Conservation (phyloP, 75 land plant genomes). For the Picea glauca region DNA sequence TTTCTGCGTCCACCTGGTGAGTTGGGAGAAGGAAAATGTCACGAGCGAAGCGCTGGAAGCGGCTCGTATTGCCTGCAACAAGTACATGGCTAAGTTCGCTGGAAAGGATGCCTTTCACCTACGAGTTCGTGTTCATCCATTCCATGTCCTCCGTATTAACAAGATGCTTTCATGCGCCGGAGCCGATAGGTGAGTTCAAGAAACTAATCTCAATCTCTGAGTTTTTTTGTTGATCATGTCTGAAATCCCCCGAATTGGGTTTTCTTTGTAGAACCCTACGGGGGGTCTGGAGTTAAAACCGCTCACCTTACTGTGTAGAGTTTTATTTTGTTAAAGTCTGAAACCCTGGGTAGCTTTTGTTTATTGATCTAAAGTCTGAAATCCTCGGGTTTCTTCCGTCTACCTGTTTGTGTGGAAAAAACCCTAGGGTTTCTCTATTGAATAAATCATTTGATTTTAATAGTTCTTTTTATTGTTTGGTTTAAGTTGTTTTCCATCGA, state of each 20-base stretch:
- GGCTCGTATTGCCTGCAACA: slow-evolving; percentile 74
- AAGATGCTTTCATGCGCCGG: slow-evolving; percentile 83
- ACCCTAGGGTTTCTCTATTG: no score
- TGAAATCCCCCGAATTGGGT: not conserved
- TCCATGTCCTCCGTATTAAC: slow-evolving; percentile 73
- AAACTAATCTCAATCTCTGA: not conserved
- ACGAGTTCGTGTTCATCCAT: slow-evolving; percentile 65
- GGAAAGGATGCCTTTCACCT: slow-evolving; percentile 69
- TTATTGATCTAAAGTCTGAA: no score
- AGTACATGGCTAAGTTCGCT: slow-evolving; percentile 66
- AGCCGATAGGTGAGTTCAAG: slow-evolving; percentile 39
- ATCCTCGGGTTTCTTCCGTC: no score
- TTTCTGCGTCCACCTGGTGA: slow-evolving; percentile 65
- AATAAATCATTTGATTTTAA: no score
- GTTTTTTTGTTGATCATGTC: not conserved
- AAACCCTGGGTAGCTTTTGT: no score
- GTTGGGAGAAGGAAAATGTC: slow-evolving; percentile 77
- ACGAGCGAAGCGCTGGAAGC: slow-evolving; percentile 74
- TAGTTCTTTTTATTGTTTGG: no score
- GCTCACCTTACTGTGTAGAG: no score
- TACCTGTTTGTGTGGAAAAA: no score
- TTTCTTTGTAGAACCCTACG: not conserved
- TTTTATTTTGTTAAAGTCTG: no score
- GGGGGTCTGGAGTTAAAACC: no score
- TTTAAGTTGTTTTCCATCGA: no score